Evolutionary conservation across 768 basidiomycete species (phyloP).

Genomic region (Mycena haematopus): DNA sequence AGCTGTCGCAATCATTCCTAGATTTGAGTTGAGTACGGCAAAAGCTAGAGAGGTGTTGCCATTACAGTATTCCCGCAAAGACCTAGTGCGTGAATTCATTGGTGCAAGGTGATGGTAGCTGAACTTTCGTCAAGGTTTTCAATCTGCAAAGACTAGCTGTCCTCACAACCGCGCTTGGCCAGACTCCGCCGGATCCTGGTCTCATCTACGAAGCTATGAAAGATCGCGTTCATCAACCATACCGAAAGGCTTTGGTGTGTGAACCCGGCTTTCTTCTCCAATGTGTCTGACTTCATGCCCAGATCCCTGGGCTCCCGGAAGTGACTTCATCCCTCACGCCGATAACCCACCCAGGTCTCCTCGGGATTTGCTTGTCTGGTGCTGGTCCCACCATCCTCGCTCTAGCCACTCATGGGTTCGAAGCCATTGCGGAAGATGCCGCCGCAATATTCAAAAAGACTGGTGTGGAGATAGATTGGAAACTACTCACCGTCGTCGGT

Average conservation of each 20-base stretch:
- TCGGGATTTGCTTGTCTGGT: constrained; percentile 97
- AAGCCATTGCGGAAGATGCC: constrained; percentile 85
- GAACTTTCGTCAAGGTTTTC: constrained; percentile 72
- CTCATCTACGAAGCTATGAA: constrained; percentile 99
- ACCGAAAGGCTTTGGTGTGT: constrained; percentile 84
- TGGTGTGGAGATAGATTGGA: constrained; percentile 89
- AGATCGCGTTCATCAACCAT: constrained; percentile 96
- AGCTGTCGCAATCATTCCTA: constrained; percentile 92
- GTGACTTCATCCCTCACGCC: constrained; percentile 92
- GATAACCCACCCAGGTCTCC: constrained; percentile 86
- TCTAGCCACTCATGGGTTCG: constrained; percentile 85
- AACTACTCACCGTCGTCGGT: constrained; percentile 71
- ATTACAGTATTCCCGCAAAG: constrained; percentile 81
- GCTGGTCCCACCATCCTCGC: constrained; percentile 98
- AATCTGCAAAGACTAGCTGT: constrained; percentile 97
- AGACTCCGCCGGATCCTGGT: constrained; percentile 90
- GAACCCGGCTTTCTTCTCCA: background rate
- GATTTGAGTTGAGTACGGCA: constrained; percentile 96
- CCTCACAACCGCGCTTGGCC: constrained; percentile 90
- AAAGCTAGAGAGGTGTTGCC: constrained; percentile 93
- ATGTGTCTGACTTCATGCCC: constrained; percentile 8
- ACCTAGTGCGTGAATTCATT: constrained; percentile 69
- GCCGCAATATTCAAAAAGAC: constrained; percentile 72
- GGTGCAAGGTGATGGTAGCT: constrained; percentile 9
- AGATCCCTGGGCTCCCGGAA: constrained; percentile 96